Conservation (phyloP, 805 yeast species). For the Starmera amethionina region DNA sequence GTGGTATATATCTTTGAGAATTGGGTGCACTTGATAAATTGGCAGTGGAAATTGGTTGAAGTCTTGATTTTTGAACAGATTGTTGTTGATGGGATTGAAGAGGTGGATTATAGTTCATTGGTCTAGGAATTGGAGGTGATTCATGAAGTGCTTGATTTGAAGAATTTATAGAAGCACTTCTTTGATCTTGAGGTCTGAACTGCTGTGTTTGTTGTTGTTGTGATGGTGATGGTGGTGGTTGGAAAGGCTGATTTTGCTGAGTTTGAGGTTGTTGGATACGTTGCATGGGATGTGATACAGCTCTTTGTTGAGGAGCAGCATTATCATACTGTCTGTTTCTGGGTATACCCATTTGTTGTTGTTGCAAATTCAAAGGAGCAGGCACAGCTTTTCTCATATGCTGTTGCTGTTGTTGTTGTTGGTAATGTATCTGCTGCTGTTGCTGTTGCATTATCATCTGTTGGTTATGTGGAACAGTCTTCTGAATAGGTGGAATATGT, state of each 20-base stretch:
- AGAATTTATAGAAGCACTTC: background rate
- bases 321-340: background rate
- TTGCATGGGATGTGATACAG: background rate
- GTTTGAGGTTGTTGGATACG: constrained; percentile 6
- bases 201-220: constrained; percentile 13
- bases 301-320: background rate
- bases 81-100: constrained; percentile 10
- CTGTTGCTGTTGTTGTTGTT: background rate
- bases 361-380: too few relatives aligned
- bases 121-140: constrained; percentile 5
- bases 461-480: background rate
- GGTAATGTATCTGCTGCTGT: constrained; percentile 2
- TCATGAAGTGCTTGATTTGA: constrained; percentile 2
- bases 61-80: constrained; percentile 7
- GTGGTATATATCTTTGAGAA: constrained; percentile 9
- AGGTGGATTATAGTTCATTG: constrained; percentile 10
- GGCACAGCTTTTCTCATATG: too few relatives aligned
- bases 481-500: constrained; percentile 1
- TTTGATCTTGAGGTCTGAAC: background rate
- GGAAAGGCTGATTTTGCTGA: background rate
- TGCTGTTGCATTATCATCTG: background rate
- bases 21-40: constrained; percentile 8
- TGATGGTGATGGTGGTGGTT: constrained; percentile 2
- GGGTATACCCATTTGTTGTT: background rate
- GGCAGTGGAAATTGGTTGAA: constrained; percentile 11